Conservation (phyloP, 768 basidiomycete species). For the Collybia sordida region DNA sequence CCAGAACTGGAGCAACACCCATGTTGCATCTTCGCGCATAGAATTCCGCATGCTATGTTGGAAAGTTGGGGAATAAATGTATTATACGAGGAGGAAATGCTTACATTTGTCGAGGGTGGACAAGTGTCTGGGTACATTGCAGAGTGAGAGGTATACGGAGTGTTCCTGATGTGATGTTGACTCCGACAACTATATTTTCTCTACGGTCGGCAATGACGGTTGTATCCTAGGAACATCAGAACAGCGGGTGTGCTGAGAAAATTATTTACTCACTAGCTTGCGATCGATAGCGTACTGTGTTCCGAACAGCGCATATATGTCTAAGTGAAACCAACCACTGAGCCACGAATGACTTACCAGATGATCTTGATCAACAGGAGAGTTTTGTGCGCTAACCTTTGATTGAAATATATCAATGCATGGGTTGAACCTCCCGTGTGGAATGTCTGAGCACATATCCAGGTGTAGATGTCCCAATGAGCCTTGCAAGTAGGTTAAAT, state of each 20-base stretch:
- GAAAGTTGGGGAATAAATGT: neutral
- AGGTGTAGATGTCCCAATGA: conserved; percentile 23
- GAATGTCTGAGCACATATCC: conserved; percentile 47
- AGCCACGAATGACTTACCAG: neutral
- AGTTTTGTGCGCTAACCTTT: conserved; percentile 8
- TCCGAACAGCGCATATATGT: neutral
- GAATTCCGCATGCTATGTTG: conserved; percentile 38
- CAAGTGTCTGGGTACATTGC: conserved; percentile 44
- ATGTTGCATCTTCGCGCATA: conserved; percentile 45
- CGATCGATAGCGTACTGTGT: too few relatives aligned
- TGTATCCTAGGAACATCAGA: neutral
- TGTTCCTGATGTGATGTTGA: conserved; percentile 21
- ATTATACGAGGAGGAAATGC: conserved; percentile 10
- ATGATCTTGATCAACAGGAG: conserved; percentile 2
- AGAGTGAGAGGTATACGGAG: conserved; percentile 24
- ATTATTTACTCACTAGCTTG: too few relatives aligned
- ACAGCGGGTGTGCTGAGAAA: neutral
- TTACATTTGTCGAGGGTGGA: conserved; percentile 46
- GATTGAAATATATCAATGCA: conserved; percentile 37
- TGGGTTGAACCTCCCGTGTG: conserved; percentile 28
- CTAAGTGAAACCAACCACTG: neutral
- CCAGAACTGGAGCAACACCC: conserved; percentile 54
- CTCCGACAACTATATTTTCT: conserved; percentile 18
- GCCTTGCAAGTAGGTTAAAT: conserved; percentile 37
- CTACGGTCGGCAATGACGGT: neutral